A percentile compares a stretch with the other conserved stretches of the same genome.
Evolutionary conservation across 2,329 filamentous ascomycete genomes (phyloP).

Genomic region (Ciborinia camelliae): DNA sequence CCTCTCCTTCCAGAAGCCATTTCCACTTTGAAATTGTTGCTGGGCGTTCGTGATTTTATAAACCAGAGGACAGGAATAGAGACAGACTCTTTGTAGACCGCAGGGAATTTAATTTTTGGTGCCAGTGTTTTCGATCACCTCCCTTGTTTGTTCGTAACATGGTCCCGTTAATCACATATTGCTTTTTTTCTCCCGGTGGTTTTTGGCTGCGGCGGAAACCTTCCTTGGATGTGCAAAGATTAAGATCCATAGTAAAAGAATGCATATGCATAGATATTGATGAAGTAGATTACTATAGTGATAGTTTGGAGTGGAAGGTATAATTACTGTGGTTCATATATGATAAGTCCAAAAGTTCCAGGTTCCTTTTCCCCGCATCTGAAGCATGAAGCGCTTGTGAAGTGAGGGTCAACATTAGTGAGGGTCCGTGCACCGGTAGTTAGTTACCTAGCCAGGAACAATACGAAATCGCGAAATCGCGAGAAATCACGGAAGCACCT

Average conservation of each 20-base stretch:
- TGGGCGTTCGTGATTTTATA: background rate
- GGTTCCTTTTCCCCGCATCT: background rate
- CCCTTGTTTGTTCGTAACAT: background rate
- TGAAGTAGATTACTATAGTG: background rate
- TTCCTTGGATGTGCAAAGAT: too few species aligned
- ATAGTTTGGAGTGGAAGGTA: background rate
- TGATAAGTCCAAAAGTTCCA: background rate
- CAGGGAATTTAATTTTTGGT: background rate
- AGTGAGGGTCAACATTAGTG: background rate
- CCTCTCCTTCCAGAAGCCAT: background rate
- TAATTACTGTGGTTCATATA: background rate
- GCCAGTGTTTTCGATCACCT: background rate
- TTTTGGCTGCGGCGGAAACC: too few species aligned
- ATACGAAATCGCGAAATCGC: constrained; percentile 4
- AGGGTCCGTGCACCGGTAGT: background rate
- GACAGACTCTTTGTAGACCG: background rate
- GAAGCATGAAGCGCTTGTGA: background rate
- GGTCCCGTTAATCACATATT: too few species aligned
- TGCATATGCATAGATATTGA: background rate
- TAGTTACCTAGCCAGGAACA: constrained; percentile 6
- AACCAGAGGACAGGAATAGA: background rate
- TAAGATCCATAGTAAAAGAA: too few species aligned
- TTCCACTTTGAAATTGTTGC: background rate
- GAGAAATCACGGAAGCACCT: constrained; percentile 13
- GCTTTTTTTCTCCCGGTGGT: too few species aligned